phyloP scores from a whole-genome alignment of 306 rosid species.

The Medicago arabica region DNA sequence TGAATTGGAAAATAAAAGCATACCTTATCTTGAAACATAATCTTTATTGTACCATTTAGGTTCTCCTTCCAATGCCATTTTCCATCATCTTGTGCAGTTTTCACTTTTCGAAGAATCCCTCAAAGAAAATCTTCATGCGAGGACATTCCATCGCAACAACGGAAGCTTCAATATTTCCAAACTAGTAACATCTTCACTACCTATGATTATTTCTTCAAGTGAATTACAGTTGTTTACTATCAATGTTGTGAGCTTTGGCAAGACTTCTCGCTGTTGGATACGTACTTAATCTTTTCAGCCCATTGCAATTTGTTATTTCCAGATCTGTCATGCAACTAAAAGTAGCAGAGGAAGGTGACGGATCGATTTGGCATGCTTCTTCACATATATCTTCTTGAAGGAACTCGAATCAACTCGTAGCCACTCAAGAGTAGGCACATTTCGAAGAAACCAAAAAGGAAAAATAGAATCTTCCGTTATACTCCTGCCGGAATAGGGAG shows the following conservation, averaged over 20 bases:
- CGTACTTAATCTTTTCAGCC: background rate
- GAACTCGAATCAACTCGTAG: background rate
- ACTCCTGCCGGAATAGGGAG: no score
- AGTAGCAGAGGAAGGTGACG: background rate
- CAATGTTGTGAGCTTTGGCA: background rate
- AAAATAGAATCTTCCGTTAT: background rate
- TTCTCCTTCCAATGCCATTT: background rate
- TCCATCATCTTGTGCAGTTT: background rate
- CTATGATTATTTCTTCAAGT: conserved; percentile 8
- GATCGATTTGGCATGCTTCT: background rate
- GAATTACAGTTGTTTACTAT: background rate
- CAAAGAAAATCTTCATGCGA: background rate
- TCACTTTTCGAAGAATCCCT: background rate
- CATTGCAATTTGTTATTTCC: background rate
- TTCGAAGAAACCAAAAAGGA: background rate
- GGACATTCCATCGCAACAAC: background rate
- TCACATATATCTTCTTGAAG: conserved; percentile 3
- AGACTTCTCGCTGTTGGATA: background rate
- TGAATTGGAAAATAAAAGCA: background rate
- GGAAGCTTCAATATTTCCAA: conserved; percentile 7
- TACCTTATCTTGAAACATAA: background rate
- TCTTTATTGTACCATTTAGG: background rate
- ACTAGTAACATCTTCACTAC: background rate
- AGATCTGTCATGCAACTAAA: background rate
- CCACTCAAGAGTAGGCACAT: background rate